Percentiles rank a stretch among this genome's conserved stretches.
Conservation (phyloP, 306 rosid species). For the Vigna reflexopilosa region DNA sequence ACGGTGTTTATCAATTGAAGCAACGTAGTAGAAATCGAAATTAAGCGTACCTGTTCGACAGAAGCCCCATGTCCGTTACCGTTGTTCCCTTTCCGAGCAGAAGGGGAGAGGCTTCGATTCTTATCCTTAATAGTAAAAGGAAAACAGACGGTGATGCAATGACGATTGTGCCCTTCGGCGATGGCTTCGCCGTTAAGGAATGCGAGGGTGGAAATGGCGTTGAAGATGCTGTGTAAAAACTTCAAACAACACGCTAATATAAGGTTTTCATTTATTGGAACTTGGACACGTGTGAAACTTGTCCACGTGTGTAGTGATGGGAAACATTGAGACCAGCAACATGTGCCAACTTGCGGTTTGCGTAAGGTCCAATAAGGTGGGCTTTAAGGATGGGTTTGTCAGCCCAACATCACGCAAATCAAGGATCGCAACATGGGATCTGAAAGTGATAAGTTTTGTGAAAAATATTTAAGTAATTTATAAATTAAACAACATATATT, state of each 20-base stretch:
- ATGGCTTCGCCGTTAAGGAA: slow-evolving; percentile 44
- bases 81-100: background rate
- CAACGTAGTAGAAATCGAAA: background rate
- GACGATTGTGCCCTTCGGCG: slow-evolving; percentile 16
- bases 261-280: background rate
- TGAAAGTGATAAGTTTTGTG: background rate
- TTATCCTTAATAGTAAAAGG: background rate
- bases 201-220: background rate
- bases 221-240: background rate
- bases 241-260: background rate
- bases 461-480: no score
- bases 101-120: background rate
- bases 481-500: no score
- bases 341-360: background rate
- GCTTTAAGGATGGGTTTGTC: background rate
- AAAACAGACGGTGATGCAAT: background rate
- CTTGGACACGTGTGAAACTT: background rate
- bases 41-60: slow-evolving; percentile 70
- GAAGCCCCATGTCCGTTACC: slow-evolving; percentile 63
- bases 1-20: background rate
- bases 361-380: background rate
- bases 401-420: background rate
- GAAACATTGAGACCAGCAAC: background rate
- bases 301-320: background rate
- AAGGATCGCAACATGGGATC: background rate